phyloP scores from a whole-genome alignment of 1,284 basidiomycete species.

The Pascua guehoae region DNA sequence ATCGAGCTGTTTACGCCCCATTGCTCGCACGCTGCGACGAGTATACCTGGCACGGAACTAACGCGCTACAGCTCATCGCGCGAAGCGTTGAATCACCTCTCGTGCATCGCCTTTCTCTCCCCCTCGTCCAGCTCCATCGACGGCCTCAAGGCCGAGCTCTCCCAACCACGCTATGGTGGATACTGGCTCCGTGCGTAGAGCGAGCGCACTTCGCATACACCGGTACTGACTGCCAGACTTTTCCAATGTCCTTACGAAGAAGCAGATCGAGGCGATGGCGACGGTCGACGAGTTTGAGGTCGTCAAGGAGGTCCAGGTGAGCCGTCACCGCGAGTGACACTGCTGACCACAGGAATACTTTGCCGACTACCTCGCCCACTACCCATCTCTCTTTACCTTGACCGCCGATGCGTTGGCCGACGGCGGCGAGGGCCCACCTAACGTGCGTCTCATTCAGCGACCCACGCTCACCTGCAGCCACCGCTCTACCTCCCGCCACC shows the following conservation, averaged over 20 bases:
- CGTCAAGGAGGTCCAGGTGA: conserved; percentile 90
- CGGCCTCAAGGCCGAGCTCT: conserved; percentile 76
- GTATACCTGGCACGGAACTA: neutral
- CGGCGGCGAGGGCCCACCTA: conserved; percentile 46
- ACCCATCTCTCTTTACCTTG: conserved; percentile 83
- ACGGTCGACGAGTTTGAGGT: conserved; percentile 95
- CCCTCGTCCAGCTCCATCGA: conserved; percentile 75
- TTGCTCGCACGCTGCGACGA: too few relatives aligned
- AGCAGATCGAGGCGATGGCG: conserved; percentile 86
- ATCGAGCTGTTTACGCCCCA: too few relatives aligned
- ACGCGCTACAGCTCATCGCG: conserved; percentile 56
- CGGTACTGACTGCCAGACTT: conserved; percentile 62
- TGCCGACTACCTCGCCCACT: conserved; percentile 84
- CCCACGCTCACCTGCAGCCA: conserved; percentile 27
- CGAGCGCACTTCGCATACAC: conserved; percentile 46
- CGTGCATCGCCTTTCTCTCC: conserved; percentile 90
- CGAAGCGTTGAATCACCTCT: conserved; percentile 90
- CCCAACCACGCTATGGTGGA: conserved; percentile 87
- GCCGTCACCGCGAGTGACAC: conserved; percentile 15
- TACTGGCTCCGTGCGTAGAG: conserved; percentile 83
- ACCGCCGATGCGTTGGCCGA: conserved; percentile 58
- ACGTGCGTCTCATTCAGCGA: conserved; percentile 27
- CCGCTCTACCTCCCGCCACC: conserved; percentile 57
- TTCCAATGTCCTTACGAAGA: conserved; percentile 87
- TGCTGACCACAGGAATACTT: conserved; percentile 73